These are phyloP conservation scores for Akanthomyces uredinophilus DNA, from an alignment of 2,329 filamentous ascomycete species.

Conservation along the genomic window DNA sequence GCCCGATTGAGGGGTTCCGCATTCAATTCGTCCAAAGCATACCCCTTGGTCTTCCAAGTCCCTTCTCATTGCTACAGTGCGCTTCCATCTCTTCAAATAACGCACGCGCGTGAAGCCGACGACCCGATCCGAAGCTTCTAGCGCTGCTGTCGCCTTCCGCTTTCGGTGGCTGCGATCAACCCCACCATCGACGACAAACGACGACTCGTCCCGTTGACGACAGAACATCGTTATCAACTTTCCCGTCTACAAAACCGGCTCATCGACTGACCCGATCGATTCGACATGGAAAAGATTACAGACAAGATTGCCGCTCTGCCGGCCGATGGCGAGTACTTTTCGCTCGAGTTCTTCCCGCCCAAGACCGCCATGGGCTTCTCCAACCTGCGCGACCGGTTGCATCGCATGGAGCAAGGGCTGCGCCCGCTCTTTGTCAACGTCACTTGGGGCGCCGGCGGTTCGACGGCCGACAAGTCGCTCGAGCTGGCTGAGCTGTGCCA, in stretches of 20 bases:
- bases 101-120: neutral
- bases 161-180: conserved; percentile 2
- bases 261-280: neutral
- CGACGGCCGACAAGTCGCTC: conserved; percentile 83
- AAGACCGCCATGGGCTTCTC: conserved; percentile 95
- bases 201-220: conserved; percentile 1
- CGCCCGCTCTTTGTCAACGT: conserved; percentile 94
- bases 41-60: neutral
- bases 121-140: neutral
- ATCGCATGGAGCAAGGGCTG: conserved; percentile 89
- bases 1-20: conserved; percentile 8
- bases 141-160: neutral
- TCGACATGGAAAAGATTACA: conserved; percentile 76
- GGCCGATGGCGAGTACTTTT: conserved; percentile 79
- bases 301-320: conserved; percentile 91
- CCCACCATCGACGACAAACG: conserved; percentile 7
- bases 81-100: neutral
- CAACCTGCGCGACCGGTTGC: conserved; percentile 86
- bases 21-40: conserved; percentile 1
- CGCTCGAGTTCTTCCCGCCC: conserved; percentile 97
- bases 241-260: neutral
- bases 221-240: neutral
- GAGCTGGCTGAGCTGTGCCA: conserved; percentile 95
- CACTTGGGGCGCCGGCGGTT: conserved; percentile 95
- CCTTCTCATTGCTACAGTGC: neutral